A percentile compares a stretch with the other conserved stretches of the same genome.
These are phyloP conservation scores for Planoprotostelium fungivorum DNA, from an alignment of 78 protist species.

Conservation along the genomic window DNA sequence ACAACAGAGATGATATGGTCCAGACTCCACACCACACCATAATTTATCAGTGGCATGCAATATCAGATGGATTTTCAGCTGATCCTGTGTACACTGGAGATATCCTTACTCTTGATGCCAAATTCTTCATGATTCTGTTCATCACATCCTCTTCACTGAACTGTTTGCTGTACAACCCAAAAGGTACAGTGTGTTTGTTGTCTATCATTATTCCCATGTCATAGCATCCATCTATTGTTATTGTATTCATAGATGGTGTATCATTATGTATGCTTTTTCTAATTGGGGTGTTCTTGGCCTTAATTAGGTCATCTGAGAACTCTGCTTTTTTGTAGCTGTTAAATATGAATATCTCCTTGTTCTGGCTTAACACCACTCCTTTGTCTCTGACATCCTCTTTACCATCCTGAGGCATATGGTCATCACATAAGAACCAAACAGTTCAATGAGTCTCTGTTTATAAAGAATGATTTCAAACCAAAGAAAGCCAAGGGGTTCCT, in stretches of 20 bases:
- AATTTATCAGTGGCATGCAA: no score
- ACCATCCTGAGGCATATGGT: no score
- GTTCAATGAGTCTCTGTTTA: no score
- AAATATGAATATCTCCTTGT: not conserved
- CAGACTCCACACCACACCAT: no score
- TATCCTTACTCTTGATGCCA: not conserved
- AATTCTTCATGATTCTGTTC: not conserved
- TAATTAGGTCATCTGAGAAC: not conserved
- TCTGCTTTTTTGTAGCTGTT: not conserved
- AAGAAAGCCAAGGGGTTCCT: no score
- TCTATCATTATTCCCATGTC: not conserved
- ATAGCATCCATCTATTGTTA: not conserved
- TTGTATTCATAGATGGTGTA: not conserved
- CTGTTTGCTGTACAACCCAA: not conserved
- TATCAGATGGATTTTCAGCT: no score
- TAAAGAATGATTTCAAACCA: no score
- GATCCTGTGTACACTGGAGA: no score
- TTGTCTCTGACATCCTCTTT: not conserved
- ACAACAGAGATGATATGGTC: no score
- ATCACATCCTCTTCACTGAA: not conserved
- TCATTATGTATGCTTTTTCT: not conserved
- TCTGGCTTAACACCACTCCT: constrained; percentile 1
- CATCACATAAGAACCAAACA: no score
- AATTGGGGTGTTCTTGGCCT: not conserved
- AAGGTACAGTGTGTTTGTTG: not conserved